Conservation (phyloP, 2,329 filamentous ascomycete genomes). For the Dactylellina haptotyla region DNA sequence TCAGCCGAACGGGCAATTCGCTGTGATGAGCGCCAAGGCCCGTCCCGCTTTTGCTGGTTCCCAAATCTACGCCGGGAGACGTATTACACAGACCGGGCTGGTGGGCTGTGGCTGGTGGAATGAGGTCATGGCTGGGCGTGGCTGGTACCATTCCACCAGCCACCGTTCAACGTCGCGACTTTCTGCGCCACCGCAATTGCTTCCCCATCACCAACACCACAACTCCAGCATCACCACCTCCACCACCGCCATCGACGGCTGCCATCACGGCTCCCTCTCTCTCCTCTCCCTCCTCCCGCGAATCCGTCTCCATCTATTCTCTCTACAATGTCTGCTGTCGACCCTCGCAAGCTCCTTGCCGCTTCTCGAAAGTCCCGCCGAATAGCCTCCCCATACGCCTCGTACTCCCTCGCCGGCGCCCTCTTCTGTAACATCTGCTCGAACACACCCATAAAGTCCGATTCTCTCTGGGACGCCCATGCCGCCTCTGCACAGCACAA, state of each 20-base stretch:
- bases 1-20: background rate
- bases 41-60: constrained; percentile 32
- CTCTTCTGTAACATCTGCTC: constrained; percentile 75
- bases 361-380: constrained; percentile 79
- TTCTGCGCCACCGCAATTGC: too few species aligned
- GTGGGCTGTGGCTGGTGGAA: too few species aligned
- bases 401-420: constrained; percentile 74
- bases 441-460: constrained; percentile 70
- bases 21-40: constrained; percentile 52
- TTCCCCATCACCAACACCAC: background rate
- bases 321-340: constrained; percentile 69
- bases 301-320: background rate
- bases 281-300: background rate
- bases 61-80: background rate
- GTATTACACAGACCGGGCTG: too few species aligned
- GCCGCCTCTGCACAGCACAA: constrained; percentile 65
- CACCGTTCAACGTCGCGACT: too few species aligned
- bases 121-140: too few species aligned
- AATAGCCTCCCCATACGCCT: constrained; percentile 75
- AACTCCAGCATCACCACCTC: constrained; percentile 12
- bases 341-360: constrained; percentile 81
- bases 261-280: constrained; percentile 29
- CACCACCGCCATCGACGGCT: constrained; percentile 23
- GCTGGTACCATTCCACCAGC: too few species aligned
- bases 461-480: constrained; percentile 64